Percentiles rank a stretch among this genome's conserved stretches.
phyloP scores from a whole-genome alignment of 345 rosid genomes.

The Hibiscus mutabilis region DNA sequence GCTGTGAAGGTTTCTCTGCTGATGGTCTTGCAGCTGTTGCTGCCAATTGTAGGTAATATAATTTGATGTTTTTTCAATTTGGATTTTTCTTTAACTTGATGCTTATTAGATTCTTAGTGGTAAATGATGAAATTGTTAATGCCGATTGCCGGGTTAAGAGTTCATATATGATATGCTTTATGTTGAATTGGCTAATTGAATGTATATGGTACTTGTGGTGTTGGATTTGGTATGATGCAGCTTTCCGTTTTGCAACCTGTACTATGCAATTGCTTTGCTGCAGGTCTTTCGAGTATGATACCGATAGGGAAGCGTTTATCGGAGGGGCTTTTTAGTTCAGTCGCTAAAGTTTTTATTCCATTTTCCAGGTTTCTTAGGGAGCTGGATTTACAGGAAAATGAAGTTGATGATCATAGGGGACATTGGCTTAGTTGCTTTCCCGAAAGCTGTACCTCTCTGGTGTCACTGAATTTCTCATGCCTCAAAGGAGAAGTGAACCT shows the following conservation, averaged over 20 bases:
- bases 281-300: neutral
- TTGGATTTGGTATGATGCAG: neutral
- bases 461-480: slow-evolving; percentile 82
- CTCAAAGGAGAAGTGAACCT: slow-evolving; percentile 79
- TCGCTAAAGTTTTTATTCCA: slow-evolving; percentile 19
- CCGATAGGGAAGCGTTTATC: neutral
- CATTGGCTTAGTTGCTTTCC: slow-evolving; percentile 94
- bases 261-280: neutral
- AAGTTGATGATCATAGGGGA: slow-evolving; percentile 85
- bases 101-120: no score
- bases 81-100: no score
- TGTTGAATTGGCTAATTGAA: neutral
- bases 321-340: neutral
- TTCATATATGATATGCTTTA: neutral
- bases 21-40: slow-evolving; percentile 90
- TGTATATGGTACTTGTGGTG: neutral
- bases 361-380: slow-evolving; percentile 63
- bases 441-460: slow-evolving; percentile 66
- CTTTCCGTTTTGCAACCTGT: no score
- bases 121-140: no score
- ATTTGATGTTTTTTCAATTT: no score
- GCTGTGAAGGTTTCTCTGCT: slow-evolving; percentile 92
- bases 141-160: no score
- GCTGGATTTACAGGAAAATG: slow-evolving; percentile 97
- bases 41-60: slow-evolving; percentile 71